These are phyloP conservation scores for Fusarium floridanum DNA, from an alignment of 2,329 filamentous ascomycete species.

Conservation along the genomic window DNA sequence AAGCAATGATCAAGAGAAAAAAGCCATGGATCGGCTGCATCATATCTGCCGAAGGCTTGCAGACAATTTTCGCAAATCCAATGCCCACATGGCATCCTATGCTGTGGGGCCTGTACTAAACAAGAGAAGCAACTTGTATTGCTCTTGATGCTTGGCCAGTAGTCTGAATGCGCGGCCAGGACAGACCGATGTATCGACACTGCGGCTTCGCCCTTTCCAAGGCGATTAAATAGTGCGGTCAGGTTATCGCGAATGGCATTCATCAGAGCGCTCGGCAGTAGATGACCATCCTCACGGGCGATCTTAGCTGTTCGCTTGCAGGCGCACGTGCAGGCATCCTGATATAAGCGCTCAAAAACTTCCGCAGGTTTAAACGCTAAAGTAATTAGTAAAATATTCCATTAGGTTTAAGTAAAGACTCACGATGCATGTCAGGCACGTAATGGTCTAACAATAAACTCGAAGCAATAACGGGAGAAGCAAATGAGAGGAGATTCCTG, in stretches of 20 bases:
- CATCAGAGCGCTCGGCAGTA: constrained; percentile 3
- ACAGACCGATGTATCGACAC: constrained; percentile 3
- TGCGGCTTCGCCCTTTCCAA: constrained; percentile 7
- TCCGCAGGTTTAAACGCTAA: background rate
- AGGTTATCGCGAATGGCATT: background rate
- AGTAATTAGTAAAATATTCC: background rate
- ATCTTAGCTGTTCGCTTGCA: background rate
- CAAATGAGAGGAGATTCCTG: constrained; percentile 6
- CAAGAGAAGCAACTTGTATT: constrained; percentile 8
- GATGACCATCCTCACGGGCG: background rate
- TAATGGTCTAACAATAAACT: constrained; percentile 11
- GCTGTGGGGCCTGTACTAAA: background rate
- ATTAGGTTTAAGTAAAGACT: background rate
- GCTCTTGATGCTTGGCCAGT: constrained; percentile 6
- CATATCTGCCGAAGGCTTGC: background rate
- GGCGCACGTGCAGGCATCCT: background rate
- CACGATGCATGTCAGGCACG: constrained; percentile 2
- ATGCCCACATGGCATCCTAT: constrained; percentile 10
- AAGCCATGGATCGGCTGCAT: background rate
- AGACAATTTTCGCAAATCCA: constrained; percentile 13
- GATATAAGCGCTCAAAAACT: constrained; percentile 3
- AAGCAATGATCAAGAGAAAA: constrained; percentile 1
- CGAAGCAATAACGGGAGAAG: constrained; percentile 5
- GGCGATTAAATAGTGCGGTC: background rate
- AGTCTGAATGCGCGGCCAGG: constrained; percentile 1